phyloP scores from a whole-genome alignment of 192 early-diverging fungal species.

The Coemansia sp. region DNA sequence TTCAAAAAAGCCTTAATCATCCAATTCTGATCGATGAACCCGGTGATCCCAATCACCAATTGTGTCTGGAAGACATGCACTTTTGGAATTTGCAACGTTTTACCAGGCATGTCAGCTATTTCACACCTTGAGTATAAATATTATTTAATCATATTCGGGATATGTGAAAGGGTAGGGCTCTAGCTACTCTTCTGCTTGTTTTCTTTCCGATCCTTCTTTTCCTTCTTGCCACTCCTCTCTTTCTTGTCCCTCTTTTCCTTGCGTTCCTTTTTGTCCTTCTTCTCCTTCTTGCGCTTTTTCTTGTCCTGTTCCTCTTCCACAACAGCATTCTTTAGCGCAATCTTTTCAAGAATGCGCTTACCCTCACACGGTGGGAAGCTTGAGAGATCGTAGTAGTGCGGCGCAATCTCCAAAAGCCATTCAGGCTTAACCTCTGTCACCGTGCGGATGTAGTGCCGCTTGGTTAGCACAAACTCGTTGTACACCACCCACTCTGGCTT shows the following conservation, averaged over 20 bases:
- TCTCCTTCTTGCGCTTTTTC: constrained; percentile 53
- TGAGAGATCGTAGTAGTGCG: constrained; percentile 87
- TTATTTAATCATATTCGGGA: not conserved
- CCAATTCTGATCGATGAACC: no score
- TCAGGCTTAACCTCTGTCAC: constrained; percentile 86
- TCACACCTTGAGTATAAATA: not conserved
- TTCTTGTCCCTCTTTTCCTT: constrained; percentile 50
- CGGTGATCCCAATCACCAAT: no score
- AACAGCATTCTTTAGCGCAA: constrained; percentile 59
- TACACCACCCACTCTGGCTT: constrained; percentile 99
- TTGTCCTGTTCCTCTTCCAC: constrained; percentile 47
- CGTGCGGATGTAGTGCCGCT: constrained; percentile 94
- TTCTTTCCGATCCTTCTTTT: constrained; percentile 48
- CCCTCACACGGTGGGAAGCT: constrained; percentile 93
- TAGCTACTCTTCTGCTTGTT: constrained; percentile 27
- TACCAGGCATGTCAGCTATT: no score
- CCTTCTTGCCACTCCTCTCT: constrained; percentile 30
- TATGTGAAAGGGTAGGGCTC: not conserved
- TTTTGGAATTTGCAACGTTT: no score
- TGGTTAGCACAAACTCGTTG: constrained; percentile 98
- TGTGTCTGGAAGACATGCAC: no score
- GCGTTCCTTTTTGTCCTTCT: constrained; percentile 33
- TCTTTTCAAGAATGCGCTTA: constrained; percentile 76
- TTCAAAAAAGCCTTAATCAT: not conserved
- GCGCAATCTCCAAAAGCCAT: constrained; percentile 80